phyloP scores from a whole-genome alignment of 2,329 filamentous ascomycete genomes.

The Fusarium subglutinans region DNA sequence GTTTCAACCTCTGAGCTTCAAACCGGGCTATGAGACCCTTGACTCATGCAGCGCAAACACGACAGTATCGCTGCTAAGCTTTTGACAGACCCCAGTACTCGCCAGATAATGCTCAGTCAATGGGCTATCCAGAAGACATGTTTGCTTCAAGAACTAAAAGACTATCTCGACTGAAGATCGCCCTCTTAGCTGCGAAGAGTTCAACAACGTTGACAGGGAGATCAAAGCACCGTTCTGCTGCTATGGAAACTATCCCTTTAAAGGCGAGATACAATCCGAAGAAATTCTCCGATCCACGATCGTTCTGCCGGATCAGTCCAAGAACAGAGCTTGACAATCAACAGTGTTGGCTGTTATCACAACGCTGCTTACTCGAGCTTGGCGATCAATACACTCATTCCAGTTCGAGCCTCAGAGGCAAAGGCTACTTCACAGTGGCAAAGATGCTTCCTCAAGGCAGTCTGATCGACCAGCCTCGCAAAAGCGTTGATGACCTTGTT shows the following conservation, averaged over 20 bases:
- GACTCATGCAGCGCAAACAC: no score
- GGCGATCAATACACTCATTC: background rate
- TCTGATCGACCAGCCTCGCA: rapidly evolving
- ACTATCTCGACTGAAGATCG: no score
- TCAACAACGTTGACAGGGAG: background rate
- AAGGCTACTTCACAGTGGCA: rapidly evolving
- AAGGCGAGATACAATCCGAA: background rate
- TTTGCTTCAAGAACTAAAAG: no score
- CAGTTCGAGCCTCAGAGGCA: background rate
- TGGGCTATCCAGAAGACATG: rapidly evolving
- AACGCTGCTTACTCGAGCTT: background rate
- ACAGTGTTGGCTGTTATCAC: background rate
- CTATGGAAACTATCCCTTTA: rapidly evolving
- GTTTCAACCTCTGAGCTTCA: no score
- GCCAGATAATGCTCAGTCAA: rapidly evolving
- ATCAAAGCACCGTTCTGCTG: background rate
- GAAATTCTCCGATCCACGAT: rapidly evolving
- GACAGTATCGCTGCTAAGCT: no score
- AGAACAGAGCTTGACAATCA: background rate
- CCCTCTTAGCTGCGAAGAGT: background rate
- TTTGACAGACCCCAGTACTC: no score
- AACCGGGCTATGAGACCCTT: no score
- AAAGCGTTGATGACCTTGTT: background rate
- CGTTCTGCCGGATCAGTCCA: background rate
- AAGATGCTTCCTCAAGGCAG: rapidly evolving